These are phyloP conservation scores for Filobasidium wieringae DNA, from an alignment of 768 basidiomycete genomes.

Conservation along the genomic window DNA sequence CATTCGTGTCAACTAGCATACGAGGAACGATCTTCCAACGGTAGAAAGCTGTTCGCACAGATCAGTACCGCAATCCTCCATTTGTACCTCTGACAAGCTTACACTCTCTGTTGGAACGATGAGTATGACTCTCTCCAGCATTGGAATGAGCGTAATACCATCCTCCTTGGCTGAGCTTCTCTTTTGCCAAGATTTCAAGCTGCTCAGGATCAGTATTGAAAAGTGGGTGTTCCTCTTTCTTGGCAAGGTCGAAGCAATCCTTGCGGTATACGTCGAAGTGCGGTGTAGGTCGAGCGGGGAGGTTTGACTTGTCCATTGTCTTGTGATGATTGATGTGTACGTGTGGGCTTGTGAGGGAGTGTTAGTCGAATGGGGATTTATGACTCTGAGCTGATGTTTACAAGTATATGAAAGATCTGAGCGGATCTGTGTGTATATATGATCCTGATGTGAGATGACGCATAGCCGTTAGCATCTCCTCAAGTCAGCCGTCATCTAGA, in stretches of 20 bases:
- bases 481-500: no score
- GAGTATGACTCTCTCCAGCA: conserved; percentile 60
- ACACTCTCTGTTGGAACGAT: conserved; percentile 52
- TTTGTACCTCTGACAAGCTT: neutral
- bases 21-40: conserved; percentile 51
- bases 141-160: conserved; percentile 68
- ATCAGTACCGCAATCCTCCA: neutral
- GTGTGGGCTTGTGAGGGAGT: no score
- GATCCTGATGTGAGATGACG: no score
- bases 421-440: no score
- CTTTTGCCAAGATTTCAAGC: conserved; percentile 41
- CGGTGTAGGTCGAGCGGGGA: conserved; percentile 45
- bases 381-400: no score
- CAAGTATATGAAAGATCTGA: no score
- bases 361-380: no score
- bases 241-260: conserved; percentile 41
- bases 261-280: conserved; percentile 48
- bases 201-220: conserved; percentile 39
- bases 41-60: conserved; percentile 14
- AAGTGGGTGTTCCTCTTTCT: conserved; percentile 19
- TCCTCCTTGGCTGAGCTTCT: conserved; percentile 45
- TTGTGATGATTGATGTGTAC: no score
- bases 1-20: conserved; percentile 48
- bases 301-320: conserved; percentile 44
- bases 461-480: no score